Evolutionary conservation across 495 filamentous ascomycete species (phyloP).

Genomic region (Delitschia confertaspora): DNA sequence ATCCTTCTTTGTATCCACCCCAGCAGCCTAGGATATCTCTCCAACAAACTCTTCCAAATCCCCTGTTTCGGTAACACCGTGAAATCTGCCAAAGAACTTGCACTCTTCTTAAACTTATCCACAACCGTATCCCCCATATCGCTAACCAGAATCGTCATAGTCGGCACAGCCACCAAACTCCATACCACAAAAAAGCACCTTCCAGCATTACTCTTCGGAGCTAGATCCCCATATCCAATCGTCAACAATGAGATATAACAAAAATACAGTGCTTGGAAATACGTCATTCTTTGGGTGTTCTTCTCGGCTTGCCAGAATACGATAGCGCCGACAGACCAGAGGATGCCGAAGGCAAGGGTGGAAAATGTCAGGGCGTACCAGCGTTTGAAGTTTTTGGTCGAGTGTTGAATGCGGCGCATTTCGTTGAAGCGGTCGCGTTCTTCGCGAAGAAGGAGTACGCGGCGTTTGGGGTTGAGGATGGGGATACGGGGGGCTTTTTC

Average conservation of each 20-base stretch:
- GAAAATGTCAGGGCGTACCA: constrained; percentile 35
- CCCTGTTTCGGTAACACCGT: constrained; percentile 49
- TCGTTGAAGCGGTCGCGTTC: constrained; percentile 39
- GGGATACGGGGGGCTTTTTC: neutral
- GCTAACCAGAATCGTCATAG: constrained; percentile 57
- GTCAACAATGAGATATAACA: constrained; percentile 39
- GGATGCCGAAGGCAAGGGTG: constrained; percentile 33
- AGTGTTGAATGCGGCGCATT: constrained; percentile 37
- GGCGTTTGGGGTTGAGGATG: constrained; percentile 25
- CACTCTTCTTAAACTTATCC: constrained; percentile 46
- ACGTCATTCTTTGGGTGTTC: constrained; percentile 33
- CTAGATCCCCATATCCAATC: constrained; percentile 39
- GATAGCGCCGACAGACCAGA: constrained; percentile 39
- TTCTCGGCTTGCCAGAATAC: constrained; percentile 38
- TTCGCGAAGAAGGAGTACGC: constrained; percentile 33
- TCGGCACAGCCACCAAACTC: constrained; percentile 52
- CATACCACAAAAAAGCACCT: constrained; percentile 40
- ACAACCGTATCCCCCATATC: constrained; percentile 58
- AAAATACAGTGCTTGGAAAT: constrained; percentile 40
- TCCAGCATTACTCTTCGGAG: constrained; percentile 37
- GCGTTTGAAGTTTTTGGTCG: constrained; percentile 33
- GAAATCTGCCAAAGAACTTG: constrained; percentile 47
- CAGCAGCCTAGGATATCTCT: constrained; percentile 38
- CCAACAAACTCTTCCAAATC: constrained; percentile 39
- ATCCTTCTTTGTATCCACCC: constrained; percentile 34